Conservation (phyloP, 352 stramenopile genomes). For the Pythium myriotylum region DNA sequence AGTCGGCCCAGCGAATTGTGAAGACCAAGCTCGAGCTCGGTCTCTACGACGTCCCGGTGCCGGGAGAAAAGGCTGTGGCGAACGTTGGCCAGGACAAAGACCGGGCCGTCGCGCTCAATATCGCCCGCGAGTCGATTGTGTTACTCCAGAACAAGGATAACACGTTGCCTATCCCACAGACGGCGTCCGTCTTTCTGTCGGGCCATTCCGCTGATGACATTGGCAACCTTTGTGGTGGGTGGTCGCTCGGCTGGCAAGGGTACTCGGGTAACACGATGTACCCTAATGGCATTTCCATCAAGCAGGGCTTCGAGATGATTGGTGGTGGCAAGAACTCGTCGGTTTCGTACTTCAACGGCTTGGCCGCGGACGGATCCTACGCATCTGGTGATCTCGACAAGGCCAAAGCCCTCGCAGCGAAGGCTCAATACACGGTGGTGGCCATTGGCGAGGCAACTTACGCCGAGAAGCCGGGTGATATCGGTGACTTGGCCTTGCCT, state of each 20-base stretch:
- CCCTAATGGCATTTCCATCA: slow-evolving; percentile 67
- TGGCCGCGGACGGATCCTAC: slow-evolving; percentile 61
- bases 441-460: slow-evolving; percentile 81
- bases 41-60: slow-evolving; percentile 28
- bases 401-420: slow-evolving; percentile 50
- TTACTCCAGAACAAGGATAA: slow-evolving; percentile 83
- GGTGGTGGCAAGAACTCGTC: slow-evolving; percentile 21
- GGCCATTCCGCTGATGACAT: slow-evolving; percentile 71
- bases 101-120: slow-evolving; percentile 23
- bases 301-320: slow-evolving; percentile 52
- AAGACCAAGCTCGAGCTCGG: slow-evolving; percentile 32
- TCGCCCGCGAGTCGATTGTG: too few species aligned
- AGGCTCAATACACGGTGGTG: slow-evolving; percentile 69
- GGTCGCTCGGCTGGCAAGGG: slow-evolving; percentile 88
- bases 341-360: slow-evolving; percentile 53
- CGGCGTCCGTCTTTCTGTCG: slow-evolving; percentile 62
- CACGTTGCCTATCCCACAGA: slow-evolving; percentile 51
- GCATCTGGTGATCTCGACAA: slow-evolving; percentile 45
- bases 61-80: slow-evolving; percentile 25
- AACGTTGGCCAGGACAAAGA: slow-evolving; percentile 33
- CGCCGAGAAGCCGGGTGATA: slow-evolving; percentile 87
- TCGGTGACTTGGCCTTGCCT: slow-evolving; percentile 72
- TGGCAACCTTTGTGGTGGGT: slow-evolving; percentile 75
- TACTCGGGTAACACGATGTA: slow-evolving; percentile 63
- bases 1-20: slow-evolving; percentile 29